Base-by-base conservation (phyloP, 2,329 filamentous ascomycete genomes). In the Paracorniculantispora psalliotae region DNA sequence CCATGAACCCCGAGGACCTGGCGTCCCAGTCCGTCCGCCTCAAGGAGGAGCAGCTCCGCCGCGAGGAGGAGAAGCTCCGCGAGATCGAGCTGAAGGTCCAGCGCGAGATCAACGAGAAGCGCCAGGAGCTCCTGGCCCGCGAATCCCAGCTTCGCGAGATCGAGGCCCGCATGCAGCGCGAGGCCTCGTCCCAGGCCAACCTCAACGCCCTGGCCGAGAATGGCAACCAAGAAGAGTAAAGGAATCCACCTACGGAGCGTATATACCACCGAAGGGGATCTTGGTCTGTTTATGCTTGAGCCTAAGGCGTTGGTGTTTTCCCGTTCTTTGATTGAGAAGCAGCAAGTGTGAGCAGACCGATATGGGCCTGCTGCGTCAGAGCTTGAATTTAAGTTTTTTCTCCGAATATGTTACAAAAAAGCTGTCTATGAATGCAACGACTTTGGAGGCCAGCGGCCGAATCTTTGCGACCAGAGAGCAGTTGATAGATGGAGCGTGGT, bases 41-140 rank as follows among this genome's bases (percentile, higher is more conserved):
- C 75, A 99, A 99, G 91, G 94, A 99, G 77, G 94, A 99, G 79
- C 94, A 99, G 77, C 90, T 99, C 68, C 91, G 94, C 73, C 92
- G 94, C 71, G 94, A 99, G 78, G 94, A 99, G 81, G 94, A 99
- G 89, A 99, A 99, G 83, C 88, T 99, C 64, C 91, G 94, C 76
- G 94, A 99, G 81, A 97, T 99, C 74, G 94, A 99, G 75, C 83
- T 97, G 81, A 99, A 99, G 88, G 94, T 99, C 64, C 94, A 99
- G 81, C 91, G 94, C 73, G 94, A 99, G 79, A 99, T 99, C 81
- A 96, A 97, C 79, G 94, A 97, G 85, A 99, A 99, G 86, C 88
- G 94, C 80, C 94, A 99, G 80, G 94, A 99, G 79, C 84, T 99
- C 63, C 75, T 99, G 77, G 94, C 94, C 65, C 92, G 94, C 76